These are phyloP conservation scores for Trichoderma parareesei DNA, from an alignment of 495 filamentous ascomycete genomes.

Conservation along the genomic window DNA sequence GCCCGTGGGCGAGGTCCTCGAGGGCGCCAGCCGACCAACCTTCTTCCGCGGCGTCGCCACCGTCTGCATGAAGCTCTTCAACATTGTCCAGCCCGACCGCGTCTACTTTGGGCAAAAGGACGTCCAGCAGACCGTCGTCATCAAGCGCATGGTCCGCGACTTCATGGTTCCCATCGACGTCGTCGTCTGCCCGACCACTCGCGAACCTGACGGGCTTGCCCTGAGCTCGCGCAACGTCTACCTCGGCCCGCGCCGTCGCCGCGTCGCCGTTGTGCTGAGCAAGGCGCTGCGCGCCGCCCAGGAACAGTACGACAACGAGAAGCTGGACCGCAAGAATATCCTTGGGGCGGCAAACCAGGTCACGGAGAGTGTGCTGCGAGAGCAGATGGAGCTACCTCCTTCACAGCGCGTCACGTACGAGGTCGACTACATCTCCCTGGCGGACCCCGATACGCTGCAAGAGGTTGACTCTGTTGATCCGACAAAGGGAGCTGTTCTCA, in stretches of 20 bases:
- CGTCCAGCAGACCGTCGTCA: conserved; percentile 88
- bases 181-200: conserved; percentile 59
- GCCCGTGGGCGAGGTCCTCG: conserved; percentile 68
- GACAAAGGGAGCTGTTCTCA: conserved; percentile 68
- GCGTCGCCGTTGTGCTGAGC: conserved; percentile 61
- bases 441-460: conserved; percentile 70
- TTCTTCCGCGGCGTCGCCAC: conserved; percentile 97
- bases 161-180: conserved; percentile 77
- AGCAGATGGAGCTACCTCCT: conserved; percentile 55
- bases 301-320: conserved; percentile 51
- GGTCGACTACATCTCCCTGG: conserved; percentile 83
- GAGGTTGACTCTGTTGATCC: conserved; percentile 63
- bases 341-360: conserved; percentile 56
- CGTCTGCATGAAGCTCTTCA: conserved; percentile 95
- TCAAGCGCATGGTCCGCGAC: conserved; percentile 78
- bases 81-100: conserved; percentile 74
- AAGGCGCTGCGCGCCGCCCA: conserved; percentile 64
- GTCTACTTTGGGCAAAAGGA: conserved; percentile 99
- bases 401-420: conserved; percentile 62
- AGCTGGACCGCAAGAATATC: conserved; percentile 51
- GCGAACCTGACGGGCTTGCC: conserved; percentile 83
- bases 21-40: conserved; percentile 80
- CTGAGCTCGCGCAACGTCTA: conserved; percentile 93
- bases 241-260: conserved; percentile 64
- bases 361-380: conserved; percentile 38